phyloP scores from a whole-genome alignment of 169 alveolate species.

The Cryptosporidium xiaoi region DNA sequence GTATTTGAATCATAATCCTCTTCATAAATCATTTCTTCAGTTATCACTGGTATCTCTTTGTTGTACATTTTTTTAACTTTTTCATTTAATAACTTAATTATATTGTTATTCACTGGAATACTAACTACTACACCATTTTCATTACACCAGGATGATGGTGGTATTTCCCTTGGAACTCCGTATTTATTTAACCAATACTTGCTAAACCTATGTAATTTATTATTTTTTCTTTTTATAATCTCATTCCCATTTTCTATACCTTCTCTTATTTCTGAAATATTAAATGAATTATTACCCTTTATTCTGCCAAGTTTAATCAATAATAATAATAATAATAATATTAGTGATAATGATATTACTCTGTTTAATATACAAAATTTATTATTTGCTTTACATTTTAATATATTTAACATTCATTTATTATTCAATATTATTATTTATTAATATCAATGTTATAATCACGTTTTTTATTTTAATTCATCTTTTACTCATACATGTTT shows the following conservation, averaged over 20 bases:
- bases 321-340: no score
- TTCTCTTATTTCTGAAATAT: no score
- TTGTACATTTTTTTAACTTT: slow-evolving; percentile 10
- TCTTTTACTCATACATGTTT: no score
- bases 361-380: no score
- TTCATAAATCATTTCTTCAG: slow-evolving; percentile 14
- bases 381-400: no score
- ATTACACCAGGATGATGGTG: slow-evolving; percentile 74
- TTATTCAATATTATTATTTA: no score
- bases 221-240: neutral
- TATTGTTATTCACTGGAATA: slow-evolving; percentile 28
- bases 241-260: neutral
- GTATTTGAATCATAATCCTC: neutral
- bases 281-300: no score
- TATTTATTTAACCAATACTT: slow-evolving; percentile 56
- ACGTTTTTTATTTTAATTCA: no score
- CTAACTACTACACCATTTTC: slow-evolving; percentile 44
- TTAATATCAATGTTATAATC: no score
- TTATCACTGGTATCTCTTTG: slow-evolving; percentile 27
- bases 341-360: no score
- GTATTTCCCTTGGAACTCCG: slow-evolving; percentile 65
- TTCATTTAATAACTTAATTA: slow-evolving; percentile 29
- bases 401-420: no score
- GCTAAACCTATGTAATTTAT: slow-evolving; percentile 47
- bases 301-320: no score